Percentiles rank a stretch among this genome's conserved stretches.
Evolutionary conservation across 1,284 basidiomycete species (phyloP).

Genomic region (Naganishia sp.): DNA sequence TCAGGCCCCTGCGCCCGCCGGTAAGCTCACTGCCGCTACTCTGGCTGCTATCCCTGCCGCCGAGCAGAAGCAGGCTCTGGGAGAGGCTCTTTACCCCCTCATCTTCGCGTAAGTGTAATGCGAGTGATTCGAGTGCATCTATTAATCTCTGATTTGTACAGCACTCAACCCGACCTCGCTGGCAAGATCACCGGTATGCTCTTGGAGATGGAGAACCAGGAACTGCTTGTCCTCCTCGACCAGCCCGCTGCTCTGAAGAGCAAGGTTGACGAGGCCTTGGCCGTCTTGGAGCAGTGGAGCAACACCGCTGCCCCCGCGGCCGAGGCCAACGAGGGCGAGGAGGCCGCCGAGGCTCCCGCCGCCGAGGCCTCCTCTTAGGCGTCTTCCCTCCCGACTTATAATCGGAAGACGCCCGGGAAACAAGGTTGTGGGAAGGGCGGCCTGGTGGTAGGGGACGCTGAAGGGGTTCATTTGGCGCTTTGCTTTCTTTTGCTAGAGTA

Average conservation of each 20-base stretch:
- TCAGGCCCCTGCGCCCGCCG: conserved; percentile 41
- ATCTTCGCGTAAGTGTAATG: conserved; percentile 68
- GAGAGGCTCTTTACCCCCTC: conserved; percentile 87
- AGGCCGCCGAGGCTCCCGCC: conserved; percentile 19
- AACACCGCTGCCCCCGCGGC: conserved; percentile 32
- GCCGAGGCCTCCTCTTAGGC: conserved; percentile 17
- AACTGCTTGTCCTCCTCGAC: conserved; percentile 83
- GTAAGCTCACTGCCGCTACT: conserved; percentile 56
- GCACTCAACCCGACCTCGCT: conserved; percentile 73
- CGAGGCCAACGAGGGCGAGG: conserved; percentile 20
- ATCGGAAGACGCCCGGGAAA: conserved; percentile 15
- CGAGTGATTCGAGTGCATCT: conserved; percentile 44
- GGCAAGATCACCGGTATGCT: conserved; percentile 98
- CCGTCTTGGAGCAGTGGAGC: conserved; percentile 55
- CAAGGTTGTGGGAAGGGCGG: conserved; percentile 14
- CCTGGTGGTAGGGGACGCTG: not conserved
- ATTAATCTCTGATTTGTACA: conserved; percentile 36
- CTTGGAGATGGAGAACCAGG: conserved; percentile 93
- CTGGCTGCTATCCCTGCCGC: conserved; percentile 74
- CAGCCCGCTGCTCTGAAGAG: conserved; percentile 72
- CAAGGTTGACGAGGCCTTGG: conserved; percentile 82
- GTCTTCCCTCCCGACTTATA: conserved; percentile 19
- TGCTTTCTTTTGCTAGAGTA: conserved; percentile 22
- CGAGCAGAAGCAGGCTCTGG: conserved; percentile 97
- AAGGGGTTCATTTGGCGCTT: conserved; percentile 10